These are phyloP conservation scores for Acanthamoeba lenticulata DNA, from an alignment of 208 protist species.

Conservation along the genomic window DNA sequence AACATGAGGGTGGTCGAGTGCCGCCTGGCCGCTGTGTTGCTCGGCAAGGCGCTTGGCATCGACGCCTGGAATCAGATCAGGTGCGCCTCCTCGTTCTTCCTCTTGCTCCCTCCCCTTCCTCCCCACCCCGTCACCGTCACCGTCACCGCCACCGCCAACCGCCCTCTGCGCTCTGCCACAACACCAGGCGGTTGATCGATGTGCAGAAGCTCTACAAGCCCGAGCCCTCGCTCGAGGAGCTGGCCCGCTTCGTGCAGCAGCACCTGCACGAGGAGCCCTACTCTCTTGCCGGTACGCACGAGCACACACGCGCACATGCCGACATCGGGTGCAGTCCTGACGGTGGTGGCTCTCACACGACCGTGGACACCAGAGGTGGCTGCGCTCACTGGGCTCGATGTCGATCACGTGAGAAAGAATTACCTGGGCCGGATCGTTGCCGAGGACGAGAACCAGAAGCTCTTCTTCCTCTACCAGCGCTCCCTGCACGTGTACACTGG, in stretches of 20 bases:
- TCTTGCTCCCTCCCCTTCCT: no score
- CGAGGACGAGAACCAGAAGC: slow-evolving; percentile 47
- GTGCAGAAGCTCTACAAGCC: slow-evolving; percentile 40
- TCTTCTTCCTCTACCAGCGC: slow-evolving; percentile 33
- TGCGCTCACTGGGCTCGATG: neutral
- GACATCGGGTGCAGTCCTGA: no score
- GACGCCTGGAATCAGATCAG: neutral
- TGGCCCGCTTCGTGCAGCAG: neutral
- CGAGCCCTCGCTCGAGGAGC: neutral
- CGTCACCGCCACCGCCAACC: no score
- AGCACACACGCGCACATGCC: neutral
- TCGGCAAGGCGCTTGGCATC: slow-evolving; percentile 46
- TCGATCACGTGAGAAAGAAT: slow-evolving; percentile 15
- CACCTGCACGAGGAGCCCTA: slow-evolving; percentile 48
- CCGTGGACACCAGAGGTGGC: neutral
- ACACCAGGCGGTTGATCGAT: neutral
- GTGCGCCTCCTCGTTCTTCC: no score
- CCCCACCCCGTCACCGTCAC: no score
- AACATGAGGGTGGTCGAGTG: slow-evolving; percentile 77
- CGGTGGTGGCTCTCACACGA: neutral
- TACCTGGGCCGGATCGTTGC: slow-evolving; percentile 21
- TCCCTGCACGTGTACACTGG: slow-evolving; percentile 68
- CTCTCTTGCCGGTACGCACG: neutral
- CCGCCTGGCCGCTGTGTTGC: slow-evolving; percentile 71
- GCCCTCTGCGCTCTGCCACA: neutral